Conservation (phyloP, 2,329 filamentous ascomycete species). For the Boeremia lycopersici region DNA sequence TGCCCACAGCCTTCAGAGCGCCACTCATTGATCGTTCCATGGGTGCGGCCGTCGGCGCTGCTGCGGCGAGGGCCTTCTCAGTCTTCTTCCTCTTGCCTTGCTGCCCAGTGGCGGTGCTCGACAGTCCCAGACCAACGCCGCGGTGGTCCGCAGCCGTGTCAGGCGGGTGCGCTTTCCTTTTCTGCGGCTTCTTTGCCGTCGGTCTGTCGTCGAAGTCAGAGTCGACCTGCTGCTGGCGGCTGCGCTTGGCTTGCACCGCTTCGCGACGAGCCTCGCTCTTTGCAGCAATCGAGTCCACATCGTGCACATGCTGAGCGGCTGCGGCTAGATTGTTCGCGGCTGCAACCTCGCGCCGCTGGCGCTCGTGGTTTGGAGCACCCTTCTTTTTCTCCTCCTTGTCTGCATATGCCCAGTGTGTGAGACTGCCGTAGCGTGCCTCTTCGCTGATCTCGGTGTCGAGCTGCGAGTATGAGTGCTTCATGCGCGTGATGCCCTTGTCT, state of each 20-base stretch:
- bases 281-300: constrained; percentile 79
- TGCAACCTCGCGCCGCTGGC: constrained; percentile 78
- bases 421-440: constrained; percentile 89
- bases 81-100: constrained; percentile 80
- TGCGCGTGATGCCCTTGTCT: constrained; percentile 79
- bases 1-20: constrained; percentile 57
- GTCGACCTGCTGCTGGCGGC: constrained; percentile 70
- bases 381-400: constrained; percentile 70
- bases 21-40: constrained; percentile 73
- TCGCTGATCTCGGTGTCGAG: constrained; percentile 90
- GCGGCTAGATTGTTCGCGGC: constrained; percentile 71
- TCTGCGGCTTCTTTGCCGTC: constrained; percentile 65
- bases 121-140: constrained; percentile 68
- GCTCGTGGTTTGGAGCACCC: constrained; percentile 68
- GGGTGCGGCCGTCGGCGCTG: constrained; percentile 44
- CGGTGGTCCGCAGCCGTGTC: constrained; percentile 48
- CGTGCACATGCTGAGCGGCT: constrained; percentile 75
- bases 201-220: constrained; percentile 77
- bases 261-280: constrained; percentile 86
- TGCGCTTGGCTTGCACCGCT: constrained; percentile 75
- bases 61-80: constrained; percentile 62
- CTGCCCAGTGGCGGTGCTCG: constrained; percentile 59
- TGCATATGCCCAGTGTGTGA: constrained; percentile 93
- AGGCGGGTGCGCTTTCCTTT: constrained; percentile 64
- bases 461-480: constrained; percentile 86